Base-by-base conservation (phyloP, 345 rosid species). In the Salix brachista region DNA sequence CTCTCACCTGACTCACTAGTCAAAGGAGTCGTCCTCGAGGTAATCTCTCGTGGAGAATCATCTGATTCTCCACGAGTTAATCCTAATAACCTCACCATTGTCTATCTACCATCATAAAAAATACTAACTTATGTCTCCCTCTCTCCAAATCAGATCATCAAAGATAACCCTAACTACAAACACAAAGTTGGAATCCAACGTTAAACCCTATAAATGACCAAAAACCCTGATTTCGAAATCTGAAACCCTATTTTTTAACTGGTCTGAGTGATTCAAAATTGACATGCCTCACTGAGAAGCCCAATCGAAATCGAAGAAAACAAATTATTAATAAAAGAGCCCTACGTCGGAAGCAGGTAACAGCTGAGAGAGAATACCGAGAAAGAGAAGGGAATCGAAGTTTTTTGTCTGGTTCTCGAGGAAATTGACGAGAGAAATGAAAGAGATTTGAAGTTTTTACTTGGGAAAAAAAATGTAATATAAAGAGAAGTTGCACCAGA, bases 11-110 rank as follows among this genome's bases (percentile, higher is more conserved):
- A 87, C 32, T 96, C 97, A 68, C 93, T 90, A 4, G 90, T 84
- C 39, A 88, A 75, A 75, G 82, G 85, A 80, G 81, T 83, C 42
- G 88, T 88, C 17, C 89, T 89, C 8, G 97, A 85, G 41, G 91
- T 80, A 79, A 96, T 94, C 90, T 96, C 99, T 65, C 99, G 91
- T 32, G 99, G 99, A 25, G 91, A 86, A 82, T 89, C 92, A 64
- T 89, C 90, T 42, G 87, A 83, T 75, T 90, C 95, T 77, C 95
- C 87, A 48, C 88, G 88, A 66, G 80, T 88, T 75, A 96, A 88
- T 76, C 98, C 97, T 73, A 96, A 88, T 78, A 96, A 89, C 83
- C 97, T 86, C 85, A 91, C 99, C 97, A 92, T 89, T 79, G 70
- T 87, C 89, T 85, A 77, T 80, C 81, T 77, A 83, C 70, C 89